These are phyloP conservation scores for Solanum microdontum DNA, from an alignment of 257 asterid species.

Conservation along the genomic window DNA sequence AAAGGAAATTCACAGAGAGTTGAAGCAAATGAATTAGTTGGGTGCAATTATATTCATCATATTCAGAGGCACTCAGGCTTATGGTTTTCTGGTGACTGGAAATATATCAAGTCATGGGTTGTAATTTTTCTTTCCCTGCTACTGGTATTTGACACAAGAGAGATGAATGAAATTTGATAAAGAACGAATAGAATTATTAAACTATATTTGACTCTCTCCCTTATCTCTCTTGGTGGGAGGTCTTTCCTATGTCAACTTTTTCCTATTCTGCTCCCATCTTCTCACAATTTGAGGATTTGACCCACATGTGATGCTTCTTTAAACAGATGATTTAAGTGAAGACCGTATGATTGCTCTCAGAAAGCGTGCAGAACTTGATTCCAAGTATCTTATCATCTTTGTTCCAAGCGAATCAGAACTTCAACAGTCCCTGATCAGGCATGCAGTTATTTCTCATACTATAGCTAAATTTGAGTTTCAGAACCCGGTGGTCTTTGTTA, in stretches of 20 bases:
- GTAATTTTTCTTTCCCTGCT: neutral
- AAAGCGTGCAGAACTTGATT: conserved; percentile 89
- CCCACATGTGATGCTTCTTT: neutral
- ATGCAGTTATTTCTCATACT: conserved; percentile 16
- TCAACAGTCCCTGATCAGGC: conserved; percentile 78
- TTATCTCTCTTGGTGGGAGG: neutral
- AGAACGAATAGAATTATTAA: neutral
- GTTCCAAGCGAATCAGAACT: conserved; percentile 57
- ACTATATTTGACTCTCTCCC: neutral
- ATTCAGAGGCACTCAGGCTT: neutral
- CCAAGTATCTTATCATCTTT: conserved; percentile 57
- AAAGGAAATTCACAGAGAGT: neutral
- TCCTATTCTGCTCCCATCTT: neutral
- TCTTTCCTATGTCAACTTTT: neutral
- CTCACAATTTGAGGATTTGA: neutral
- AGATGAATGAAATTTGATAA: neutral
- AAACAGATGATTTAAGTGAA: conserved; percentile 78
- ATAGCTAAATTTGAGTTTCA: neutral
- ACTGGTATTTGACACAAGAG: neutral
- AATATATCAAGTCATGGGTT: neutral
- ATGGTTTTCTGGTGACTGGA: neutral
- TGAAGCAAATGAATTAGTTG: neutral
- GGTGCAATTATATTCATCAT: neutral
- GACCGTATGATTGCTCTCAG: conserved; percentile 85
- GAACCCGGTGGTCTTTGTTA: neutral